phyloP scores from a whole-genome alignment of 352 stramenopile genomes.

The Nothophytophthora sp. region DNA sequence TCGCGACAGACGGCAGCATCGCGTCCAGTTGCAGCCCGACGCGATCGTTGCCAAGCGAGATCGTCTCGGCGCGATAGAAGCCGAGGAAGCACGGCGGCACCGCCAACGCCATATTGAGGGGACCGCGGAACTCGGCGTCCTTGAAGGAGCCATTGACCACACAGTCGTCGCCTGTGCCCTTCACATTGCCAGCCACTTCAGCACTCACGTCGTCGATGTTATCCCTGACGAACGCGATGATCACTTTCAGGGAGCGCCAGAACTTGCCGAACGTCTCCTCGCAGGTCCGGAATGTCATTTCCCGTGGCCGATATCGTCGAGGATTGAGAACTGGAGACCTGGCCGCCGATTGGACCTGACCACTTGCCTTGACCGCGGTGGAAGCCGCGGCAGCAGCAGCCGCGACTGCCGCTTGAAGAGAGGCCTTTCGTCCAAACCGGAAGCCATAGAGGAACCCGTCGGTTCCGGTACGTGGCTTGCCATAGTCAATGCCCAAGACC shows the following conservation, averaged over 20 bases:
- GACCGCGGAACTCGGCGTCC: conserved; percentile 56
- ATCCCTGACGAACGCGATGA: conserved; percentile 55
- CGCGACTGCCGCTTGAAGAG: conserved; percentile 32
- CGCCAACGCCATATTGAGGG: conserved; percentile 45
- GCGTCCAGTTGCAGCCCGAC: conserved; percentile 62
- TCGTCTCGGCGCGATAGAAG: conserved; percentile 53
- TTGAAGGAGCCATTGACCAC: conserved; percentile 60
- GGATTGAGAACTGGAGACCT: conserved; percentile 42
- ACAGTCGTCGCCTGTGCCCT: conserved; percentile 54
- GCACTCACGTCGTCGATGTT: conserved; percentile 60
- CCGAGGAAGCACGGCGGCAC: conserved; percentile 63
- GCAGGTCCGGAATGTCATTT: conserved; percentile 42
- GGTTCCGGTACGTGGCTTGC: conserved; percentile 44
- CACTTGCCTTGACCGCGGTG: conserved; percentile 15
- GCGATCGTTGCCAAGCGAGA: conserved; percentile 37
- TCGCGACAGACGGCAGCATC: conserved; percentile 44
- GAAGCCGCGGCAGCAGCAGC: conserved; percentile 24
- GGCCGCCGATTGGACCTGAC: conserved; percentile 11
- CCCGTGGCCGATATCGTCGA: conserved; percentile 40
- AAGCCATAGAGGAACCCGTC: conserved; percentile 72
- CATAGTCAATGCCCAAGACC: conserved; percentile 63
- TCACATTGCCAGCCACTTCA: conserved; percentile 47
- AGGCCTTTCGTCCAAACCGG: conserved; percentile 65
- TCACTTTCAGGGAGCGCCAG: conserved; percentile 47
- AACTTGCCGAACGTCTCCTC: conserved; percentile 66